Evolutionary conservation across 2,329 filamentous ascomycete species (phyloP).

Genomic region (Ophiostoma himal-ulmi): DNA sequence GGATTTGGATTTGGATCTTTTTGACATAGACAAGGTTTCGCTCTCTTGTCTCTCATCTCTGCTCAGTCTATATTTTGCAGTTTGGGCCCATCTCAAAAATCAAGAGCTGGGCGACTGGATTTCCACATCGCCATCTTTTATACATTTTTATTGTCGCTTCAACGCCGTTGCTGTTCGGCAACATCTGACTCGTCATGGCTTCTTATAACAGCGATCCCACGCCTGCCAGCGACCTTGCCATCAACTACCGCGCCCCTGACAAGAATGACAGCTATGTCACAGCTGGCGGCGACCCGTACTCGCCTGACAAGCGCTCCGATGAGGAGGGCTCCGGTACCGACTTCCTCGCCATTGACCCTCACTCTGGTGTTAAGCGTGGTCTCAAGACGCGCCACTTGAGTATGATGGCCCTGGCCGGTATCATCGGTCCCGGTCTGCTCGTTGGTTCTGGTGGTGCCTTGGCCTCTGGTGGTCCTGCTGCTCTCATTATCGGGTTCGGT

Average conservation of each 20-base stretch:
- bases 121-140: background rate
- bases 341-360: conserved; percentile 48
- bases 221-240: conserved; percentile 12
- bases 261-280: conserved; percentile 9
- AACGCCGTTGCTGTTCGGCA: background rate
- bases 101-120: background rate
- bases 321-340: conserved; percentile 35
- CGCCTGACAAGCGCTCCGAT: conserved; percentile 21
- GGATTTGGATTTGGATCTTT: background rate
- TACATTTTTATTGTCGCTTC: background rate
- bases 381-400: conserved; percentile 62
- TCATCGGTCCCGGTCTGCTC: conserved; percentile 63
- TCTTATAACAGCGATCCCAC: conserved; percentile 10
- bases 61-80: background rate
- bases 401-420: conserved; percentile 60
- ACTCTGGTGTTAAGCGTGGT: conserved; percentile 61
- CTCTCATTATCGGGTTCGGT: conserved; percentile 66
- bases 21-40: background rate
- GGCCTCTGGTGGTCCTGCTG: conserved; percentile 62
- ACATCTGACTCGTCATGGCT: background rate
- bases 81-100: background rate
- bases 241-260: conserved; percentile 21
- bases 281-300: background rate
- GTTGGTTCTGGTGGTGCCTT: conserved; percentile 67
- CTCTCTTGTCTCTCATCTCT: background rate